Conservation (phyloP, 257 asterid species). For the Lycium barbarum region DNA sequence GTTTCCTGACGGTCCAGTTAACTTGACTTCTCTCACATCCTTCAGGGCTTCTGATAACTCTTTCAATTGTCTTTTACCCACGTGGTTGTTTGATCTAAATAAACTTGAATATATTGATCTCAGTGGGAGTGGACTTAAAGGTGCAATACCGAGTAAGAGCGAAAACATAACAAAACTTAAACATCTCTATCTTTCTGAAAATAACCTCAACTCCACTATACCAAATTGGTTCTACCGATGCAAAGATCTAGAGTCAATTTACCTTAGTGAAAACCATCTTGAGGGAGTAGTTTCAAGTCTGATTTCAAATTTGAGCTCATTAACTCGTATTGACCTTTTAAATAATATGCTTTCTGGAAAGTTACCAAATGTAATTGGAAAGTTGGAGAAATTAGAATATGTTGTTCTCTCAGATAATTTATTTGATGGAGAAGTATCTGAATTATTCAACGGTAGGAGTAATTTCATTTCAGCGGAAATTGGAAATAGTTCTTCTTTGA, state of each 20-base stretch:
- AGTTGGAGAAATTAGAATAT: background rate
- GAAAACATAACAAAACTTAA: conserved; percentile 40
- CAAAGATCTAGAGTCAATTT: conserved; percentile 28
- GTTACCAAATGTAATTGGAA: conserved; percentile 35
- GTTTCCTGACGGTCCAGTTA: background rate
- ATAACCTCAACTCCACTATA: conserved; percentile 36
- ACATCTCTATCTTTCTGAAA: background rate
- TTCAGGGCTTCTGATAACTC: background rate
- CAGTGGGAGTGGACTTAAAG: background rate
- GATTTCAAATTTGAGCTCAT: conserved; percentile 39
- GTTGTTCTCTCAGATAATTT: conserved; percentile 18
- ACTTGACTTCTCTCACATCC: background rate
- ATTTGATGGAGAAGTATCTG: conserved; percentile 34
- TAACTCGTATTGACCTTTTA: conserved; percentile 16
- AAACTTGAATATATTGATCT: background rate
- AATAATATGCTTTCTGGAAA: conserved; percentile 34
- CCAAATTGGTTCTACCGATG: conserved; percentile 43
- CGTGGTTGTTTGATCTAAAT: background rate
- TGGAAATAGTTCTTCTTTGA: background rate
- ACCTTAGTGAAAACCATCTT: background rate
- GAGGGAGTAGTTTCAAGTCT: conserved; percentile 36
- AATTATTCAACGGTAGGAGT: conserved; percentile 35
- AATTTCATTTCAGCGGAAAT: conserved; percentile 14
- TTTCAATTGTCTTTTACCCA: background rate
- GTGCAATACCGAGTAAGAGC: conserved; percentile 35